A percentile compares a stretch with the other conserved stretches of the same genome.
Conservation (phyloP, 306 rosid genomes). For the Coriaria nepalensis region DNA sequence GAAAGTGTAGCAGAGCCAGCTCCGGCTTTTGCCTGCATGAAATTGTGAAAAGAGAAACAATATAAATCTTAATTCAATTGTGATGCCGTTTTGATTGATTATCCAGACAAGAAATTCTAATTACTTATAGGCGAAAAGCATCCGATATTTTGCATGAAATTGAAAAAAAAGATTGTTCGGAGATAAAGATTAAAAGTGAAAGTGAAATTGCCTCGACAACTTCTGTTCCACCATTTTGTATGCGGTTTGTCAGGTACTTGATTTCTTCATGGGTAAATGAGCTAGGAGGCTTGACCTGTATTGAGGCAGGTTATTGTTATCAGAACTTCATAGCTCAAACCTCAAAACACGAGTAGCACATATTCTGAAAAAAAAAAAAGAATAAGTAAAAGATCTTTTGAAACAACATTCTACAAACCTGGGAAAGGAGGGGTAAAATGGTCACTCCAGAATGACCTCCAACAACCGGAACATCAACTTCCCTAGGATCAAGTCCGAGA, state of each 20-base stretch:
- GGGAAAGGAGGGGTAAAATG: constrained; percentile 87
- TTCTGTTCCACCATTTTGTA: constrained; percentile 98
- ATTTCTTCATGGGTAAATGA: constrained; percentile 62
- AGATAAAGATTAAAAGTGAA: too few species aligned
- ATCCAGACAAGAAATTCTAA: too few species aligned
- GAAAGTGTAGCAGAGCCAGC: constrained; percentile 94
- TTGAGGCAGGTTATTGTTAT: too few species aligned
- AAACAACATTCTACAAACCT: constrained; percentile 36
- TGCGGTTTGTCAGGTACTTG: constrained; percentile 71
- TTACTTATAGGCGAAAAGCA: too few species aligned
- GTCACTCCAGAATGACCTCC: constrained; percentile 97
- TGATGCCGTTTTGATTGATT: too few species aligned
- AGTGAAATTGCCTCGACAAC: constrained; percentile 65
- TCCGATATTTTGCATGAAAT: too few species aligned
- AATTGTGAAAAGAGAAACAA: constrained; percentile 3
- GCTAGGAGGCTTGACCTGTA: constrained; percentile 87
- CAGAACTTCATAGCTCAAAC: too few species aligned
- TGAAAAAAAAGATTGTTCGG: background rate
- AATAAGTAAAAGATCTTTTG: background rate
- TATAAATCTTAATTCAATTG: too few species aligned
- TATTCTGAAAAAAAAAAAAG: background rate
- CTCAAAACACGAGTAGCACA: background rate
- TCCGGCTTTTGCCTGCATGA: constrained; percentile 85
- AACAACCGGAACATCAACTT: constrained; percentile 91
- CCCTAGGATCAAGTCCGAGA: constrained; percentile 82